Evolutionary conservation across 306 rosid species (phyloP), one percentile per base, ranked within the genome.

Genomic region (Begonia fuchsioides): DNA sequence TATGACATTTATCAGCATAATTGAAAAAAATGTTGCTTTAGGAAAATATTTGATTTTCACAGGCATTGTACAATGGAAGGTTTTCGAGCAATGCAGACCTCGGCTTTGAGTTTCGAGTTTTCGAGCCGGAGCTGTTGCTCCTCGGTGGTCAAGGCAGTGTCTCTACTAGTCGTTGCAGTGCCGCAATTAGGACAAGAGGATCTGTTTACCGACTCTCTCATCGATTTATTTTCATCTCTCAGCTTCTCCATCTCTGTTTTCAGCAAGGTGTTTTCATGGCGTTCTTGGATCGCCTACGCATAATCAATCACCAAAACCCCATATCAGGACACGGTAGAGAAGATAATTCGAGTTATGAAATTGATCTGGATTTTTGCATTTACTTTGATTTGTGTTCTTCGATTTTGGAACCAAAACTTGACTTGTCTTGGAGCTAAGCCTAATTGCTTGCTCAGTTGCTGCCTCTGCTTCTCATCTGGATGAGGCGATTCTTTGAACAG

Each of bases 371-470:
- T n/a, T 10, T n/a, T 13, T 10, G 18, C 11, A 14, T 12, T 2
- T 57, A 82, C 98, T 90, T 92, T 92, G 68, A 92, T 85, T 69
- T 92, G 98, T 65, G 98, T 92, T 56, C 98, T 79, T 61, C 98
- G 94, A 66, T 92, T 92, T 66, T 92, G 98, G 65, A 92, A 92
- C 98, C 98, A 92, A 55, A 92, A 92, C 70, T 92, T 92, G 76
- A 92, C 96, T 63, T 92, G 98, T 39, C 96, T 67, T 0, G 98
- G 86, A 53, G 95, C 90, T 51, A 92, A 94, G 51, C 98, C 98
- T 63, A 92, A 41, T 64, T 75, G 81, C 71, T 86, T 92, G 79
- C 96, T 86, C 1, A 92, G 81, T 32, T 85, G 96, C 52, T 86
- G 98, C 57, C 98, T 85, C 57, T 92, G 98, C 63, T 85, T 92